Percentiles rank a stretch among this genome's conserved stretches.
phyloP scores from a whole-genome alignment of 805 yeast species.

The Ogataea ganodermae region DNA sequence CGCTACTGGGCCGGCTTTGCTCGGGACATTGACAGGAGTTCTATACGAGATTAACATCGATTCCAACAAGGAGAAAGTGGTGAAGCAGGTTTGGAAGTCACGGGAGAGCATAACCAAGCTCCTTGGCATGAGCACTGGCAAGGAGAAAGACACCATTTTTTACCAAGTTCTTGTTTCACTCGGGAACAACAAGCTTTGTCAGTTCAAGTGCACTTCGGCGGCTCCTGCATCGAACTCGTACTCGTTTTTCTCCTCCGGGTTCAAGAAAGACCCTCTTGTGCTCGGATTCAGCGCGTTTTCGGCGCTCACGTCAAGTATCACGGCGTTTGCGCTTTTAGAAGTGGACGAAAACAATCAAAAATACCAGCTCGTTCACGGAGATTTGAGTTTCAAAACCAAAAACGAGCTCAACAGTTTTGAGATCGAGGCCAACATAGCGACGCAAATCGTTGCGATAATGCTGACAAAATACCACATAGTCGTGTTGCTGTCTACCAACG shows the following conservation, averaged over 20 bases:
- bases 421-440: conserved; percentile 13
- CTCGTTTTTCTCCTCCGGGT: conserved; percentile 13
- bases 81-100: conserved; percentile 44
- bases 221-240: conserved; percentile 6
- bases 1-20: conserved; percentile 47
- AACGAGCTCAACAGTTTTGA: conserved; percentile 22
- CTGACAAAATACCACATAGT: conserved; percentile 59
- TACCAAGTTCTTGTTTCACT: conserved; percentile 14
- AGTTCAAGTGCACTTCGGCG: conserved; percentile 17
- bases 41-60: conserved; percentile 51
- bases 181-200: conserved; percentile 19
- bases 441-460: conserved; percentile 38
- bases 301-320: conserved; percentile 13
- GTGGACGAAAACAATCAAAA: conserved; percentile 20
- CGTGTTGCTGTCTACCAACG: conserved; percentile 43
- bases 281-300: conserved; percentile 21
- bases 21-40: conserved; percentile 51
- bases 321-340: conserved; percentile 27
- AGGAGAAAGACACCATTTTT: conserved; percentile 7
- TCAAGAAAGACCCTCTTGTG: conserved; percentile 27
- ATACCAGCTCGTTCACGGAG: conserved; percentile 24
- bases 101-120: conserved; percentile 20
- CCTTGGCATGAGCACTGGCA: conserved; percentile 9
- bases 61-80: conserved; percentile 42
- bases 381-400: conserved; percentile 21